phyloP scores from a whole-genome alignment of 345 rosid genomes.

The Brassica rapa region DNA sequence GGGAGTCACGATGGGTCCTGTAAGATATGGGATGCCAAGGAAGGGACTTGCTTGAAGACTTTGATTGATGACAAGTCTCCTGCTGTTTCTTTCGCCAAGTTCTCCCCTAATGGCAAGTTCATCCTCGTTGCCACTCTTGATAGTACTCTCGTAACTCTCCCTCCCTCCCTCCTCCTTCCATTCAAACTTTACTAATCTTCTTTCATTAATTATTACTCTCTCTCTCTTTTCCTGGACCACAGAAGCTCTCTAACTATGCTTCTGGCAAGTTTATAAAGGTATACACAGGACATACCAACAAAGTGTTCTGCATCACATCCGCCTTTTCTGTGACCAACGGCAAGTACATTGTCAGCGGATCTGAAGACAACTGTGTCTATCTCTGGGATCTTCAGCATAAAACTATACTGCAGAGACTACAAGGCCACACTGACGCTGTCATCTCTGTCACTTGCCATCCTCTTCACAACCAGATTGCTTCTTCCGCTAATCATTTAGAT shows the following conservation, averaged over 20 bases:
- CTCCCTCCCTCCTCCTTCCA: no score
- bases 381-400: conserved; percentile 93
- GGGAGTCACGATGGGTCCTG: conserved; percentile 90
- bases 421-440: conserved; percentile 82
- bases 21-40: conserved; percentile 87
- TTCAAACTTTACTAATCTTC: not conserved
- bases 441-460: conserved; percentile 92
- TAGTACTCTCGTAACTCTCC: conserved; percentile 69
- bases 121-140: conserved; percentile 90
- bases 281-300: conserved; percentile 84
- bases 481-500: conserved; percentile 78
- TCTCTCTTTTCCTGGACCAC: conserved; percentile 9
- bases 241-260: conserved; percentile 93
- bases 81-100: conserved; percentile 84
- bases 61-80: conserved; percentile 72
- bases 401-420: conserved; percentile 78
- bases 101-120: conserved; percentile 91
- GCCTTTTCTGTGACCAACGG: conserved; percentile 95
- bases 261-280: conserved; percentile 83
- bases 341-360: conserved; percentile 92
- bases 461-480: conserved; percentile 69
- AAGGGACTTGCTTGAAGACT: conserved; percentile 77
- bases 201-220: not conserved
- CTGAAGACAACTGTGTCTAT: conserved; percentile 87
- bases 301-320: conserved; percentile 69